Conservation (phyloP, 768 basidiomycete species). For the Agaricus blazei region DNA sequence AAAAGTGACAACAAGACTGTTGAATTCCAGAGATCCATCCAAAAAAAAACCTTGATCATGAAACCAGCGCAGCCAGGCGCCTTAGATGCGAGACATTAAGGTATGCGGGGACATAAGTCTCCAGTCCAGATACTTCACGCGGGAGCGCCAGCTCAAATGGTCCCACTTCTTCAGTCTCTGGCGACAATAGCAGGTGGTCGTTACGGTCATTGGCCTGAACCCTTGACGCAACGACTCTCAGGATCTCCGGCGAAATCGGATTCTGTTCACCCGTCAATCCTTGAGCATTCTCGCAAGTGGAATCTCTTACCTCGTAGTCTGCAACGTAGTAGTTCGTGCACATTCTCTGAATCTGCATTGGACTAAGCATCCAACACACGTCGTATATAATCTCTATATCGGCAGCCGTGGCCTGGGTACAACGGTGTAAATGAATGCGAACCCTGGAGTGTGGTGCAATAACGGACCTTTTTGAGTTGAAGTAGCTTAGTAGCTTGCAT, state of each 20-base stretch:
- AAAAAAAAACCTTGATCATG: conserved; percentile 34
- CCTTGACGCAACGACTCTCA: conserved; percentile 92
- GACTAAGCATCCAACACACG: conserved; percentile 99
- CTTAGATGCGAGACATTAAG: conserved; percentile 87
- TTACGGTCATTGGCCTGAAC: conserved; percentile 96
- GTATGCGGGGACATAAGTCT: conserved; percentile 94
- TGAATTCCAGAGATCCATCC: conserved; percentile 28
- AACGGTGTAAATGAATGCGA: conserved; percentile 7
- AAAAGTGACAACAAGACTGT: background rate
- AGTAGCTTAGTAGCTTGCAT: conserved; percentile 99
- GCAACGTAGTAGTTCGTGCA: conserved; percentile 99
- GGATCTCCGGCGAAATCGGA: conserved; percentile 95
- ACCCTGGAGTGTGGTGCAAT: background rate
- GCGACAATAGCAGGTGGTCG: conserved; percentile 92
- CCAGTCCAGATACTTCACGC: conserved; percentile 91
- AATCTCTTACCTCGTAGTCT: conserved; percentile 81
- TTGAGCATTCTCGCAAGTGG: background rate
- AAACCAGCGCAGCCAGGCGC: conserved; percentile 81
- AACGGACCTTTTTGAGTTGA: conserved; percentile 88
- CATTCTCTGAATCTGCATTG: conserved; percentile 99
- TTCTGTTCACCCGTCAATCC: conserved; percentile 43
- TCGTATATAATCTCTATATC: conserved; percentile 99
- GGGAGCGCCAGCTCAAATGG: conserved; percentile 92
- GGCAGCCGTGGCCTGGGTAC: conserved; percentile 74
- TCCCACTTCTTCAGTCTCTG: conserved; percentile 96